Conservation (phyloP, 208 protist species). For the Phytomonas francai region DNA sequence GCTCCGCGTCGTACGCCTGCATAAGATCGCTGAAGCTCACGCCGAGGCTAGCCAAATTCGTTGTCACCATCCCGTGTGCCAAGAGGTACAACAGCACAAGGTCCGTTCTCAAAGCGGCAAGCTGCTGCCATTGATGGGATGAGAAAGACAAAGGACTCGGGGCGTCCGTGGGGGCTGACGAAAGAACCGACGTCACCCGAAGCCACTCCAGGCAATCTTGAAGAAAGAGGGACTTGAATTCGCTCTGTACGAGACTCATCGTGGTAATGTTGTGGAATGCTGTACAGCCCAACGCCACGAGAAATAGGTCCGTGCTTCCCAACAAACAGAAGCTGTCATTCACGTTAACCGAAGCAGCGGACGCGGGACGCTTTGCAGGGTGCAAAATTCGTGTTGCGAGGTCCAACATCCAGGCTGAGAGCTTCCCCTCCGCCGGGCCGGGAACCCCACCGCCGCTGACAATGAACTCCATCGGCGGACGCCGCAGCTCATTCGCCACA, state of each 20-base stretch:
- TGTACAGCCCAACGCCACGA: constrained; percentile 40
- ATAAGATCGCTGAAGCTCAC: constrained; percentile 44
- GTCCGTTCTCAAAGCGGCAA: constrained; percentile 49
- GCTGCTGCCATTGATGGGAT: constrained; percentile 14
- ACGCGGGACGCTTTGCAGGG: constrained; percentile 12
- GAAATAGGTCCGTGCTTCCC: constrained; percentile 47
- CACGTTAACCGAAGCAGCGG: constrained; percentile 16
- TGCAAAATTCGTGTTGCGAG: constrained; percentile 40
- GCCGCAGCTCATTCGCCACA: constrained; percentile 28
- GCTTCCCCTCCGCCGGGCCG: constrained; percentile 61
- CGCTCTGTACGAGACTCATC: constrained; percentile 40
- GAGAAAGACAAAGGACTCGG: background rate
- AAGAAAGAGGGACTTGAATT: constrained; percentile 54
- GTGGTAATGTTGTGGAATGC: constrained; percentile 70
- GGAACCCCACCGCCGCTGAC: constrained; percentile 42
- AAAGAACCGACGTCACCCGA: constrained; percentile 36
- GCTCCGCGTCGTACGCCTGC: constrained; percentile 39
- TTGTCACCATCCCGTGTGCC: constrained; percentile 35
- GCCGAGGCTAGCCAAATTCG: constrained; percentile 29
- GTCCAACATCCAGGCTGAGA: constrained; percentile 66
- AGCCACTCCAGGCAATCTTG: constrained; percentile 62
- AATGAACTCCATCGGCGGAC: constrained; percentile 38
- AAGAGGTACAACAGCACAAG: constrained; percentile 58
- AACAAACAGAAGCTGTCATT: constrained; percentile 63
- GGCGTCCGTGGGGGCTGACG: background rate